Base-by-base conservation (phyloP, 2,329 filamentous ascomycete species). In the Onygenales sp. region DNA sequence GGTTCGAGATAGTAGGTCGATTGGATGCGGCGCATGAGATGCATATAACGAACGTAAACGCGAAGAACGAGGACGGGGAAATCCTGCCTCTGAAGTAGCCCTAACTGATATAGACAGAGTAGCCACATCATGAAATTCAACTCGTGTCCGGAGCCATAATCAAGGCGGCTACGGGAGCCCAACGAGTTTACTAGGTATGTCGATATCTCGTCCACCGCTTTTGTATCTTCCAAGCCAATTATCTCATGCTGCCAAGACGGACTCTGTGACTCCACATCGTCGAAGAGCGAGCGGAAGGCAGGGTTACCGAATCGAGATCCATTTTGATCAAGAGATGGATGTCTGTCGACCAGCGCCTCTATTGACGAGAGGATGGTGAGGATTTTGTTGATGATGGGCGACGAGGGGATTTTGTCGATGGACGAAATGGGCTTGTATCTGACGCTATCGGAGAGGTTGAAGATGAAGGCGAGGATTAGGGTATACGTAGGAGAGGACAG, bases 91-190 rank as follows among this genome's bases (percentile, higher is more conserved):
- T 78, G 72, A 38, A 97, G 67, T 17, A 89, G 69, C 9, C 77
- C 75, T 13, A 96, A 78, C 64, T 92, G 87, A 68, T 93, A 89
- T 0, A 98, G 83, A 65, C 89, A 95, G n/a, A 98, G 80, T 38
- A 97, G 80, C 91, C 92, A 98, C 66, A 95, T 86, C 69, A 92
- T 78, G 72, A 98, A 97, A 75, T 98, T 97, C 57, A 98, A 80
- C 73, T 98, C 93, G 69, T 98, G 93, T 2, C 93, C 93, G 0
- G 90, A 96, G 50, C 93, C 93, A 69, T 98, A 98, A 73, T 98
- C 93, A 64, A 98, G 93, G 42, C 92, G 82, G 50, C 81, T 81
- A 44, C 85, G 81, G 66, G 95, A 95, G 45, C 93, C 93, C 59
- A 97, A 91, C 0, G 87, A 85, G 64, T 95, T 81, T 58, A 80